A percentile compares a stretch with the other conserved stretches of the same genome.
Evolutionary conservation across 169 alveolate genomes (phyloP).

Genomic region (Perkinsus olseni): DNA sequence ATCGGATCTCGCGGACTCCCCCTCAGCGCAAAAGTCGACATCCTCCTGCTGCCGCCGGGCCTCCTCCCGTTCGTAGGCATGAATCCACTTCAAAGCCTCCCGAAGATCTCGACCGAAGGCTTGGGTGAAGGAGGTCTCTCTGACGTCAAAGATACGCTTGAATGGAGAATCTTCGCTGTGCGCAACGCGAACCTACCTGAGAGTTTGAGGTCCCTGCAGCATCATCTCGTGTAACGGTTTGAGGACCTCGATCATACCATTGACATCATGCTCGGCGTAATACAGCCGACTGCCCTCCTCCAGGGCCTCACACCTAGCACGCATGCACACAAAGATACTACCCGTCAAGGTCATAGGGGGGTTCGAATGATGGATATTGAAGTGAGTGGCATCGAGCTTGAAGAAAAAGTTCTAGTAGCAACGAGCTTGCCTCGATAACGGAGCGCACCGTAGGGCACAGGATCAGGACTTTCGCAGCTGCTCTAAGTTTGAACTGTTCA

Average conservation of each 20-base stretch:
- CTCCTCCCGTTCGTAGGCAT: neutral
- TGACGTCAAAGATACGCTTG: neutral
- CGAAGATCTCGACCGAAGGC: constrained; percentile 11
- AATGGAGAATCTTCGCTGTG: neutral
- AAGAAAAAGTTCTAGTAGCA: too few species aligned
- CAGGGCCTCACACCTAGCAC: constrained; percentile 50
- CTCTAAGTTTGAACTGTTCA: too few species aligned
- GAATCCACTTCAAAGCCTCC: neutral
- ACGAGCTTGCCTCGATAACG: too few species aligned
- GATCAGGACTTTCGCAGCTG: too few species aligned
- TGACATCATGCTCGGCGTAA: constrained; percentile 55
- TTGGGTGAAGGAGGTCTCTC: neutral
- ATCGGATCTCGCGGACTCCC: neutral
- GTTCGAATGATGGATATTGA: too few species aligned
- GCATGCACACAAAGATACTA: neutral
- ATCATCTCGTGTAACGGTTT: constrained; percentile 57
- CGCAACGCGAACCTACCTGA: neutral
- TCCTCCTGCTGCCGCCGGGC: neutral
- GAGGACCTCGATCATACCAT: constrained; percentile 44
- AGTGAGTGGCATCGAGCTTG: too few species aligned
- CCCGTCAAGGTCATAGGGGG: neutral
- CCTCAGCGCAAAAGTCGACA: neutral
- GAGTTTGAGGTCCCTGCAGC: constrained; percentile 59
- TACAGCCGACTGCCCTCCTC: constrained; percentile 68
- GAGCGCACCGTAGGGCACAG: too few species aligned